Percentiles rank a stretch among this genome's conserved stretches.
These are phyloP conservation scores for Vicia sativa DNA, from an alignment of 306 rosid genomes.

Conservation along the genomic window DNA sequence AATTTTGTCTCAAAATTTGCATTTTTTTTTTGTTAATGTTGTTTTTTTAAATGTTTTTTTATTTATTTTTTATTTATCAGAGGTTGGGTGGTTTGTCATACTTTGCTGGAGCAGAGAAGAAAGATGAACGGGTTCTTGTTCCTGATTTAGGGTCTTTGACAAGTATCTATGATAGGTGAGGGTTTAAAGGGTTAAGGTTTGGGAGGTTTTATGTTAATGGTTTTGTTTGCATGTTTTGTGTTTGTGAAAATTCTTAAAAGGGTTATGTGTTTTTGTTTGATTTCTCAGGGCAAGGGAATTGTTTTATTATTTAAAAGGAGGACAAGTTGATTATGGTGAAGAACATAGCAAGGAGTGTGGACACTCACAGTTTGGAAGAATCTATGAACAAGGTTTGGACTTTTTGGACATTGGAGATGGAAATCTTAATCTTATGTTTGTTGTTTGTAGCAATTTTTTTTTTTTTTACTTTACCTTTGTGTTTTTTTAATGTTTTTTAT, in stretches of 20 bases:
- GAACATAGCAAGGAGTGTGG: constrained; percentile 91
- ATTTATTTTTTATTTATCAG: constrained; percentile 55
- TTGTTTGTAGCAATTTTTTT: background rate
- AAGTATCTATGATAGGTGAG: constrained; percentile 84
- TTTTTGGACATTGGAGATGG: constrained; percentile 1
- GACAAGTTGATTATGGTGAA: constrained; percentile 90
- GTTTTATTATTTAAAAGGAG: constrained; percentile 97
- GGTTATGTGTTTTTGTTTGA: constrained; percentile 1
- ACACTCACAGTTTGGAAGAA: constrained; percentile 79
- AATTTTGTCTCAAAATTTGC: background rate
- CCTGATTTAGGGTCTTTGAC: constrained; percentile 98
- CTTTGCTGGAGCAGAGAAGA: constrained; percentile 98
- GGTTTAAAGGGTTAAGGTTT: background rate
- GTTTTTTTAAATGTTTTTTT: too few species aligned
- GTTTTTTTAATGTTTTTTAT: background rate
- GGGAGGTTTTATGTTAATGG: background rate
- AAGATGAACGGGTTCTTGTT: constrained; percentile 90
- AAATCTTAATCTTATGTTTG: constrained; percentile 33
- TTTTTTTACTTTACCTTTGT: background rate
- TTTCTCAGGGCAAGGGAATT: constrained; percentile 83
- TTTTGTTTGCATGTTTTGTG: background rate
- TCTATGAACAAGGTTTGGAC: constrained; percentile 74
- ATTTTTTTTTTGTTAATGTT: background rate
- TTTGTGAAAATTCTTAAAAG: constrained; percentile 8
- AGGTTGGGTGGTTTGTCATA: constrained; percentile 86